Evolutionary conservation across 257 asterid genomes (phyloP).

Genomic region (Penstemon newberryi): DNA sequence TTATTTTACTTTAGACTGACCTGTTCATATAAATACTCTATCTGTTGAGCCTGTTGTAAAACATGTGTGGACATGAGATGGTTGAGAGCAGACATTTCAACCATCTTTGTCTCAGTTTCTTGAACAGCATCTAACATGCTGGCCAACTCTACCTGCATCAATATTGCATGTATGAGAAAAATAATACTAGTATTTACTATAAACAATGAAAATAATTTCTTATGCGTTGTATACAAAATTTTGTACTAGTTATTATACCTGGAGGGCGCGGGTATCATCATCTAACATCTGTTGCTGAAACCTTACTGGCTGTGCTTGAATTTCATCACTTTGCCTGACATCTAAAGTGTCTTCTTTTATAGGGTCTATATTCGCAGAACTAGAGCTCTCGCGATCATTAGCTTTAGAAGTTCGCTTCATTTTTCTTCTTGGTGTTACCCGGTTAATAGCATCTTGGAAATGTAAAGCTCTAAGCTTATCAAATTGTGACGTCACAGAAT

Average conservation of each 20-base stretch:
- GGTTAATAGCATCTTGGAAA: slow-evolving; percentile 86
- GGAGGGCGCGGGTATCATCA: slow-evolving; percentile 87
- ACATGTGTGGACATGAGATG: slow-evolving; percentile 97
- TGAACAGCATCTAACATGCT: slow-evolving; percentile 85
- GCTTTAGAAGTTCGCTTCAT: slow-evolving; percentile 36
- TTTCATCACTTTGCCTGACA: slow-evolving; percentile 44
- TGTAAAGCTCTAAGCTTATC: slow-evolving; percentile 93
- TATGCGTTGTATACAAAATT: slow-evolving; percentile 7
- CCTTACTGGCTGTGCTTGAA: slow-evolving; percentile 50
- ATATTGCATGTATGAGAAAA: slow-evolving; percentile 15
- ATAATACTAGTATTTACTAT: not conserved
- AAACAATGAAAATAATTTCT: not conserved
- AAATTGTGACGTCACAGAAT: slow-evolving; percentile 79
- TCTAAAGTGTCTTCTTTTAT: slow-evolving; percentile 40
- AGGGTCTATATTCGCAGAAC: slow-evolving; percentile 32
- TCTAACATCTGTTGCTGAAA: slow-evolving; percentile 78
- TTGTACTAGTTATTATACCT: slow-evolving; percentile 44
- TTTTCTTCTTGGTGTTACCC: slow-evolving; percentile 80
- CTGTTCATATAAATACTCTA: slow-evolving; percentile 82
- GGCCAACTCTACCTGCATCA: slow-evolving; percentile 71
- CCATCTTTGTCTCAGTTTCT: slow-evolving; percentile 88
- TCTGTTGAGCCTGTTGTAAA: slow-evolving; percentile 89
- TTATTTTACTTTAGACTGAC: slow-evolving; percentile 20
- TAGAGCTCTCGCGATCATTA: slow-evolving; percentile 39
- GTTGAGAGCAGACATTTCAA: slow-evolving; percentile 92